Evolutionary conservation across 148 eudicot genomes (phyloP).

Genomic region (Heliosperma pusillum): DNA sequence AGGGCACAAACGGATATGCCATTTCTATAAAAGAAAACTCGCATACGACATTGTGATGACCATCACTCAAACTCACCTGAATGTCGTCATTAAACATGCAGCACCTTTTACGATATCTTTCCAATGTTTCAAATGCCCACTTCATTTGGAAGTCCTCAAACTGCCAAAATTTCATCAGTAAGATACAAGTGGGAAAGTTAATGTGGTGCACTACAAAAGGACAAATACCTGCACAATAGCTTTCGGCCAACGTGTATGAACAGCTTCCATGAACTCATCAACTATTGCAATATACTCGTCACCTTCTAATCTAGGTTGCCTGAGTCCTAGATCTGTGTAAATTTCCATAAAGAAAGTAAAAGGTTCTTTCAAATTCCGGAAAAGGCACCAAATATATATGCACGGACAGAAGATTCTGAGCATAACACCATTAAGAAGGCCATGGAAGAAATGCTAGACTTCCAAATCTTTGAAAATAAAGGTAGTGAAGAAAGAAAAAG

Average conservation of each 20-base stretch:
- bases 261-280: slow-evolving; percentile 98
- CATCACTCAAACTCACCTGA: slow-evolving; percentile 50
- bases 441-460: not conserved
- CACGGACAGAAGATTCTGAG: not conserved
- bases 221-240: slow-evolving; percentile 89
- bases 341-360: slow-evolving; percentile 11
- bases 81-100: slow-evolving; percentile 99
- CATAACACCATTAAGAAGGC: not conserved
- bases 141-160: slow-evolving; percentile 99
- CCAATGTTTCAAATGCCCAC: slow-evolving; percentile 98
- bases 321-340: slow-evolving; percentile 82
- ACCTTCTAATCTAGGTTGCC: slow-evolving; percentile 91
- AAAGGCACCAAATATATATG: not conserved
- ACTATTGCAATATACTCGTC: slow-evolving; percentile 81
- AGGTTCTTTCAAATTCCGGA: slow-evolving; percentile 6
- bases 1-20: not conserved
- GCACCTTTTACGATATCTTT: slow-evolving; percentile 72
- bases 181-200: slow-evolving; percentile 19
- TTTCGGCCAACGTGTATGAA: slow-evolving; percentile 97
- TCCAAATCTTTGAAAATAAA: not conserved
- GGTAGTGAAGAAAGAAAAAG: not conserved
- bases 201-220: slow-evolving; percentile 15
- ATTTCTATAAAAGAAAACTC: not conserved
- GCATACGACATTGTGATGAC: not conserved
- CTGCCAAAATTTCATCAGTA: slow-evolving; percentile 36